A percentile compares a stretch with the other conserved stretches of the same genome.
Conservation (phyloP, 2,329 filamentous ascomycete species). For the Cytospora chrysosperma region DNA sequence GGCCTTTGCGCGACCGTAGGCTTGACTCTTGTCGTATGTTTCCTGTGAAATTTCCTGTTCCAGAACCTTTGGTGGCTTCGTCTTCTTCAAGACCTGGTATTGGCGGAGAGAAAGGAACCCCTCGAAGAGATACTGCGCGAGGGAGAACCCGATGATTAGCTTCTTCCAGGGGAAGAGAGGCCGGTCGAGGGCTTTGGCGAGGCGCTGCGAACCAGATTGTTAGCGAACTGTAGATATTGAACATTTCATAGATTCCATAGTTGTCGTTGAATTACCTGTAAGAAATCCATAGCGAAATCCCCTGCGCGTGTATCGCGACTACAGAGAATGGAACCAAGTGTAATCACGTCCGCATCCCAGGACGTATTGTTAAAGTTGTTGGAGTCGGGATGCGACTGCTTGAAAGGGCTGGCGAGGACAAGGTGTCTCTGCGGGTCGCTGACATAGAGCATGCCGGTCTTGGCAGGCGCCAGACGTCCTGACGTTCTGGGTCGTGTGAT, state of each 20-base stretch:
- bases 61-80: constrained; percentile 79
- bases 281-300: constrained; percentile 33
- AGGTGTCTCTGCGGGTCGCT: constrained; percentile 20
- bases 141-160: constrained; percentile 89
- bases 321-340: constrained; percentile 6
- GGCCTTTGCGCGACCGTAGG: constrained; percentile 93
- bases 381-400: background rate
- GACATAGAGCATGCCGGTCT: background rate
- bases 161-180: constrained; percentile 97
- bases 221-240: constrained; percentile 28
- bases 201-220: constrained; percentile 48
- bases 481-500: constrained; percentile 11
- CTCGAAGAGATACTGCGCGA: constrained; percentile 89
- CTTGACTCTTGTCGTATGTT: constrained; percentile 92
- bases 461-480: constrained; percentile 12
- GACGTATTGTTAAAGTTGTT: constrained; percentile 8
- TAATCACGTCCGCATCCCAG: constrained; percentile 19
- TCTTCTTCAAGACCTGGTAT: constrained; percentile 80
- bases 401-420: constrained; percentile 16
- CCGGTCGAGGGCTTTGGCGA: constrained; percentile 84
- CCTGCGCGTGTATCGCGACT: constrained; percentile 22
- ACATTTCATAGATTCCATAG: background rate
- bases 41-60: constrained; percentile 84
- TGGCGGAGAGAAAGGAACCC: constrained; percentile 86
- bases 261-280: constrained; percentile 32